A percentile compares a stretch with the other conserved stretches of the same genome.
Evolutionary conservation across 192 early-diverging fungal genomes (phyloP).

Genomic region (Phycomyces blakesleeanus): DNA sequence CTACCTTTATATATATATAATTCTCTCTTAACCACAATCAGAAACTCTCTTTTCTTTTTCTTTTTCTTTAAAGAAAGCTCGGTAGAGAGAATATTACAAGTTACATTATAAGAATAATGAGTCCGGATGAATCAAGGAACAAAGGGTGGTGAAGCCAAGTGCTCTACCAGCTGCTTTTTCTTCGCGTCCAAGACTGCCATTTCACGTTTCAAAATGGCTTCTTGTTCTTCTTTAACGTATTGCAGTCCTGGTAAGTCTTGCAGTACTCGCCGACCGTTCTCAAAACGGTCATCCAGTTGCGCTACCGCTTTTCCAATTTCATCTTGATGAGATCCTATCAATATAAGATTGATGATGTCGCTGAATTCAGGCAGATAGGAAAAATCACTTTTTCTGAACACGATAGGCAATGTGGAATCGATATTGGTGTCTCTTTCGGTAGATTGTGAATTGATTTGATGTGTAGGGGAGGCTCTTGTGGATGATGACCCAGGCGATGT

Average conservation of each 20-base stretch:
- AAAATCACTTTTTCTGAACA: constrained; percentile 28
- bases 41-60: no score
- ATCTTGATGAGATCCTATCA: constrained; percentile 22
- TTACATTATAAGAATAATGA: no score
- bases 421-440: neutral
- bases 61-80: no score
- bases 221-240: constrained; percentile 29
- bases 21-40: no score
- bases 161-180: constrained; percentile 21
- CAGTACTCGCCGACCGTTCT: constrained; percentile 24
- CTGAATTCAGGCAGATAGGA: constrained; percentile 26
- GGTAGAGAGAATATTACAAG: no score
- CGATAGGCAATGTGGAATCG: neutral
- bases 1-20: no score
- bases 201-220: constrained; percentile 25
- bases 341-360: constrained; percentile 20
- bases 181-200: constrained; percentile 11
- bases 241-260: constrained; percentile 32
- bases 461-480: neutral
- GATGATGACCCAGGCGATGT: neutral
- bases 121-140: neutral
- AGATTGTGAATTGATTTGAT: neutral
- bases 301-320: constrained; percentile 31
- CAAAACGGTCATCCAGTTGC: constrained; percentile 27
- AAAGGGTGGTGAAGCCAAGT: constrained; percentile 13